phyloP scores from a whole-genome alignment of 306 rosid genomes.

The Elaeagnus macrophylla region DNA sequence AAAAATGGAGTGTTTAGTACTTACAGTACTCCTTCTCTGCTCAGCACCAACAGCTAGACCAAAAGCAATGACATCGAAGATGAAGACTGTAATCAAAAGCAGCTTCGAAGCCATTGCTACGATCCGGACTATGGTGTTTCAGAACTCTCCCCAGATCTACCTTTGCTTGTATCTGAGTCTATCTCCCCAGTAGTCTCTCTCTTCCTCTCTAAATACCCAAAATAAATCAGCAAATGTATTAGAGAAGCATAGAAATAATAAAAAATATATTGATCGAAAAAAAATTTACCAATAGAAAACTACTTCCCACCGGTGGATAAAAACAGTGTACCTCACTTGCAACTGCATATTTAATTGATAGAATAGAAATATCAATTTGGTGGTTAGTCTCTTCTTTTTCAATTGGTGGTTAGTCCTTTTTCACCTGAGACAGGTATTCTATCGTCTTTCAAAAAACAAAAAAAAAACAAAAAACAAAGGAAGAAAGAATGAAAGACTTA shows the following conservation, averaged over 20 bases:
- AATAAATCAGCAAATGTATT: not conserved
- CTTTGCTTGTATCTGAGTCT: not conserved
- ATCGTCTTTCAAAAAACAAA: too few species aligned
- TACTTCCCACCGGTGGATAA: too few species aligned
- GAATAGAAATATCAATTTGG: too few species aligned
- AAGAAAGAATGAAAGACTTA: too few species aligned
- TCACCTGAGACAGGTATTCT: too few species aligned
- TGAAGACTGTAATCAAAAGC: conserved; percentile 44
- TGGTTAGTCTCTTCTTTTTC: too few species aligned
- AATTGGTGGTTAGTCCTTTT: too few species aligned
- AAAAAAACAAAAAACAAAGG: too few species aligned
- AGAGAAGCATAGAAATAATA: not conserved
- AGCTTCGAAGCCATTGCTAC: conserved; percentile 71
- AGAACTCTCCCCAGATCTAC: conserved; percentile 33
- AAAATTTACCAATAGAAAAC: too few species aligned
- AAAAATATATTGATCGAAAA: not conserved
- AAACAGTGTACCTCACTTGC: too few species aligned
- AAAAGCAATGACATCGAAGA: conserved; percentile 72
- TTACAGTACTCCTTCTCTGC: conserved; percentile 92
- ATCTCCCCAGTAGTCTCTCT: not conserved
- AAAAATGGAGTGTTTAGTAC: conserved; percentile 4
- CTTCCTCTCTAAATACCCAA: conserved; percentile 12
- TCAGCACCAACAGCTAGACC: conserved; percentile 95
- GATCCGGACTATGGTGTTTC: conserved; percentile 27
- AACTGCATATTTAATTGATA: too few species aligned